phyloP scores from a whole-genome alignment of 345 rosid genomes.

The Atalantia buxifolia region DNA sequence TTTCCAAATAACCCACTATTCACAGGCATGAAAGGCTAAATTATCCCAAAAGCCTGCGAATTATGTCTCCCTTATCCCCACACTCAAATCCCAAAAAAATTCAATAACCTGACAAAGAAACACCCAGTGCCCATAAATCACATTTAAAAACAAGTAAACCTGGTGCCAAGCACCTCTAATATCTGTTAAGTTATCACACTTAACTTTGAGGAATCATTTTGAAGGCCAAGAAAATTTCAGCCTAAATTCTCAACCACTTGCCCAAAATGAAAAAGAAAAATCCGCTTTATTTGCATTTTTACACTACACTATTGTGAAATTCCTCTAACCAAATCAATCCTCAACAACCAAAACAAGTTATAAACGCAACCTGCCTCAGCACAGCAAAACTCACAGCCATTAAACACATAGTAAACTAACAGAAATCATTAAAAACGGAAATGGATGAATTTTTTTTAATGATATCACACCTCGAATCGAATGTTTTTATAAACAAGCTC shows the following conservation, averaged over 20 bases:
- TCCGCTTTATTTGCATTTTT: neutral
- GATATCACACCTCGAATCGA: conserved; percentile 66
- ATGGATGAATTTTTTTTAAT: no score
- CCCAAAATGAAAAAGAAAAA: neutral
- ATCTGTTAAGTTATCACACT: neutral
- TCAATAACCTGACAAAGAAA: neutral
- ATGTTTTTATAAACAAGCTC: conserved; percentile 96
- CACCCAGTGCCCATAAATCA: neutral
- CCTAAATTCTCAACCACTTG: neutral
- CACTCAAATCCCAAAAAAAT: neutral
- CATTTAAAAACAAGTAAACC: neutral
- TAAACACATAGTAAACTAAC: neutral
- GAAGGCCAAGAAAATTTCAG: neutral
- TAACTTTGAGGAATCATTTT: neutral
- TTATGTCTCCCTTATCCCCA: neutral
- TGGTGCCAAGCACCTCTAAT: neutral
- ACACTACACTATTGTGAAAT: neutral
- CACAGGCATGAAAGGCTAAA: neutral
- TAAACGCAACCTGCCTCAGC: neutral
- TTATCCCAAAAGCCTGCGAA: neutral
- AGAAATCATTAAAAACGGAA: neutral
- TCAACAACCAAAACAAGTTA: neutral
- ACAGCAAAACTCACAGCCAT: neutral
- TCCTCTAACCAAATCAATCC: neutral
- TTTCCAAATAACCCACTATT: neutral